Conservation (phyloP, 2,329 filamentous ascomycete genomes). For the Chrysosporium queenslandicum region DNA sequence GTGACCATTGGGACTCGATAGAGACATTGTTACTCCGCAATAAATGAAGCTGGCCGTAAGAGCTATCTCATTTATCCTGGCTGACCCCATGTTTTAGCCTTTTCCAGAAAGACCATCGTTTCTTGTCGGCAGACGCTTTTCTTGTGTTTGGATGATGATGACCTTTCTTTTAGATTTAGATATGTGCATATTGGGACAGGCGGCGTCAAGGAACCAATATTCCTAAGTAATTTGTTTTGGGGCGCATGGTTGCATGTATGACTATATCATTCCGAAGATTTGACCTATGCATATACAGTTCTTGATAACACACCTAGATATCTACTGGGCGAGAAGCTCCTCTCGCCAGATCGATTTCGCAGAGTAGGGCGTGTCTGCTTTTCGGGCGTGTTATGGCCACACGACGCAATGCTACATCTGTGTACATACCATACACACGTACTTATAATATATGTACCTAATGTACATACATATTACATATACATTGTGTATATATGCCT, state of each 20-base stretch:
- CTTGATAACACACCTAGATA: not conserved
- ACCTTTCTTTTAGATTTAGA: not conserved
- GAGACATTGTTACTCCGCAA: slow-evolving; percentile 82
- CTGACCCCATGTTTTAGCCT: not conserved
- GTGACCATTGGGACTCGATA: slow-evolving; percentile 79
- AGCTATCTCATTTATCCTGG: not conserved
- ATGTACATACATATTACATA: too few species aligned
- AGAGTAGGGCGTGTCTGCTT: too few species aligned
- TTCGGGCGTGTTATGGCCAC: too few species aligned
- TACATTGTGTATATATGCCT: too few species aligned
- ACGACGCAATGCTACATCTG: too few species aligned
- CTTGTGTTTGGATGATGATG: not conserved
- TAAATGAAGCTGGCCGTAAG: slow-evolving; percentile 34
- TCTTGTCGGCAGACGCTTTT: not conserved
- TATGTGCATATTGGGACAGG: slow-evolving; percentile 3
- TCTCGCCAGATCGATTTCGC: too few species aligned
- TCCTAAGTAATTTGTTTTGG: not conserved
- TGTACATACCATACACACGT: too few species aligned
- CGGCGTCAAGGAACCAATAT: not conserved
- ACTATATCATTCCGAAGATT: not conserved
- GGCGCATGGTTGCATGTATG: not conserved
- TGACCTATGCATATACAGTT: not conserved
- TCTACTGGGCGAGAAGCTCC: too few species aligned
- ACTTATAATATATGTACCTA: too few species aligned
- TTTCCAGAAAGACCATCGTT: not conserved